Evolutionary conservation across 805 yeast genomes (phyloP).

Genomic region (Saitoella complicata): DNA sequence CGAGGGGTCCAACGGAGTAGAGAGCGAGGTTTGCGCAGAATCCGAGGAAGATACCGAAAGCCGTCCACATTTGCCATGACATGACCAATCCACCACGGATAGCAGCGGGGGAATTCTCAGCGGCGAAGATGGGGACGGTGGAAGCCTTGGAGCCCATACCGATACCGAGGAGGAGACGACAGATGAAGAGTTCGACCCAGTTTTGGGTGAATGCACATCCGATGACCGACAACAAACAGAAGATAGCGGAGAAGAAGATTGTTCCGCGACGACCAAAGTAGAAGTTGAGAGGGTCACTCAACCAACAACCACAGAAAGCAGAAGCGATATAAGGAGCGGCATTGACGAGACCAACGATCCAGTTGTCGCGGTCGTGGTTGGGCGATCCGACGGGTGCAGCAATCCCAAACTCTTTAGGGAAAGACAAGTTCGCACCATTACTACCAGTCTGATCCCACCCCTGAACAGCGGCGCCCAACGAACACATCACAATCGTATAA

Average conservation of each 20-base stretch:
- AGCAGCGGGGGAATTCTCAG: slow-evolving; percentile 42
- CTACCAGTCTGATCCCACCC: slow-evolving; percentile 63
- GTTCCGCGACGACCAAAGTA: slow-evolving; percentile 43
- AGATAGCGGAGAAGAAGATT: slow-evolving; percentile 39
- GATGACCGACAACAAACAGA: slow-evolving; percentile 43
- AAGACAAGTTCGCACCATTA: slow-evolving; percentile 48
- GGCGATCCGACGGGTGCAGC: slow-evolving; percentile 14
- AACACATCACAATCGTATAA: slow-evolving; percentile 39
- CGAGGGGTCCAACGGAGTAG: slow-evolving; percentile 26
- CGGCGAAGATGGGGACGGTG: slow-evolving; percentile 51
- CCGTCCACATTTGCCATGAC: slow-evolving; percentile 66
- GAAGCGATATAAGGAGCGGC: slow-evolving; percentile 53
- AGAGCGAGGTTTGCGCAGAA: slow-evolving; percentile 44
- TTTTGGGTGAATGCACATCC: slow-evolving; percentile 49
- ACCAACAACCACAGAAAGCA: slow-evolving; percentile 39
- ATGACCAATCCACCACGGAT: slow-evolving; percentile 51
- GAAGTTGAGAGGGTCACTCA: slow-evolving; percentile 36
- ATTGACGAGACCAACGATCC: slow-evolving; percentile 44
- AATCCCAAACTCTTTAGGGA: slow-evolving; percentile 31
- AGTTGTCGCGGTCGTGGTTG: slow-evolving; percentile 17
- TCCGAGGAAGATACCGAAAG: slow-evolving; percentile 56
- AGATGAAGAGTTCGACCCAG: slow-evolving; percentile 45
- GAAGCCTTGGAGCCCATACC: slow-evolving; percentile 55
- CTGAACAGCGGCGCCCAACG: slow-evolving; percentile 53
- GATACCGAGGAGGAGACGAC: slow-evolving; percentile 42